Base-by-base conservation (phyloP, 2,329 filamentous ascomycete species). In the Aspergillus felis region DNA sequence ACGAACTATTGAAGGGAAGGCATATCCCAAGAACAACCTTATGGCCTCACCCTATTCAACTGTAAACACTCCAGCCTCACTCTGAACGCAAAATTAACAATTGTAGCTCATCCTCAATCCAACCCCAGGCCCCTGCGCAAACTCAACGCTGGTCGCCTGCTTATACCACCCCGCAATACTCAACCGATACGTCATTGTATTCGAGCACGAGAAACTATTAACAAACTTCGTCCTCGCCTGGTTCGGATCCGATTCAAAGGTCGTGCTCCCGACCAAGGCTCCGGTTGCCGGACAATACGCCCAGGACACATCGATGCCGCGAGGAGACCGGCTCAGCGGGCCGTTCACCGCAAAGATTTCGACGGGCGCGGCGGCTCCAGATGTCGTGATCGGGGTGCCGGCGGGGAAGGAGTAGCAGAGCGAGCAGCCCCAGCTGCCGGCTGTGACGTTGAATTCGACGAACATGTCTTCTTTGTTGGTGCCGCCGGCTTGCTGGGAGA, bases 271-370 rank as follows among this genome's bases (percentile, higher is more conserved):
- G 3, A 59, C 57, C 50, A 53, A 14, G 4, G 46, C 44, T 8
- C 50, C 53, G 17, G 53, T 47, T 9, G 54, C 57, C 3, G 57
- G 57, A 7, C 50, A 51, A 12, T 59, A 53, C 4, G 17, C 54
- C 57, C 57, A 59, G 1, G 50, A 49, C n/a, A 59, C 53, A n/a
- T 59, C 57, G 17, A 59, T 56, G 4, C 54, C 57, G 4, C 20
- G 17, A 3, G 54, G 54, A 1, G 54, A 54, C 2, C 57, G 57
- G 17, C 54, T 54, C 41, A 59, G 29, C 17, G 54, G 54, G 14
- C 57, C 57, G 3, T 47, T 20, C 1, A 59, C 57, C 2, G 54
- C 53, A 24, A 51, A 56, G 12, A 56, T 48, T 6, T 59, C 57
- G 1, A 59, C 57, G 17, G 57, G 54, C 2, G 28, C 28, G 0